phyloP scores from a whole-genome alignment of 805 yeast genomes.

The Saturnispora gosingensis region DNA sequence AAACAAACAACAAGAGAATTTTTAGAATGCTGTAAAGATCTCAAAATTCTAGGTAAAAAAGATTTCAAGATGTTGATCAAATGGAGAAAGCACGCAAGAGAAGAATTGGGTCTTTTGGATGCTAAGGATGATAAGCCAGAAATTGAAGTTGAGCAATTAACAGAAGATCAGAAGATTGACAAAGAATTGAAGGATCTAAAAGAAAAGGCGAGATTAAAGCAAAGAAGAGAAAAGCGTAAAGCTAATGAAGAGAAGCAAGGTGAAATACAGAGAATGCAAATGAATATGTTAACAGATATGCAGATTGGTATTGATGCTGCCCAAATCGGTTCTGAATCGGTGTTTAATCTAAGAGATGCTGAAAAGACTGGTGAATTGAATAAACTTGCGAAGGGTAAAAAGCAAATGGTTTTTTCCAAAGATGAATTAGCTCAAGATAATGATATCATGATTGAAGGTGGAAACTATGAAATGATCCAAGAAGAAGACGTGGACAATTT shows the following conservation, averaged over 20 bases:
- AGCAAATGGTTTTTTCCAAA: slow-evolving; percentile 50
- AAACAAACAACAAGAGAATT: slow-evolving; percentile 74
- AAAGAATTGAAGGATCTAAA: slow-evolving; percentile 70
- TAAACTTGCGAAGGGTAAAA: slow-evolving; percentile 69
- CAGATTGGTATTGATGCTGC: slow-evolving; percentile 94
- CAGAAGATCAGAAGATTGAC: slow-evolving; percentile 85
- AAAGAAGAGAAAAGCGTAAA: slow-evolving; percentile 73
- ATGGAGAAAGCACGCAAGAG: slow-evolving; percentile 87
- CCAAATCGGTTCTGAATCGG: slow-evolving; percentile 61
- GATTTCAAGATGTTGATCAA: slow-evolving; percentile 79
- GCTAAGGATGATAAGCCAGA: slow-evolving; percentile 43
- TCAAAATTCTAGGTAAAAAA: slow-evolving; percentile 87
- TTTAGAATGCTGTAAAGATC: slow-evolving; percentile 76
- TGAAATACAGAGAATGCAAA: slow-evolving; percentile 84
- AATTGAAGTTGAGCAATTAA: slow-evolving; percentile 58
- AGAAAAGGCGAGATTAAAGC: slow-evolving; percentile 58
- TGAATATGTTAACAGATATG: slow-evolving; percentile 90
- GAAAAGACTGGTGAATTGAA: slow-evolving; percentile 77
- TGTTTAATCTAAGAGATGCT: slow-evolving; percentile 78
- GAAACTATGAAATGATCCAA: slow-evolving; percentile 15
- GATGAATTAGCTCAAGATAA: slow-evolving; percentile 35
- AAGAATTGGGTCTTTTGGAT: slow-evolving; percentile 57
- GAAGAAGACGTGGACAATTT: slow-evolving; percentile 56
- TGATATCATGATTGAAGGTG: slow-evolving; percentile 32
- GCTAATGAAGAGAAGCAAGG: slow-evolving; percentile 78